phyloP scores from a whole-genome alignment of 306 rosid genomes.

The Luffa aegyptiaca region DNA sequence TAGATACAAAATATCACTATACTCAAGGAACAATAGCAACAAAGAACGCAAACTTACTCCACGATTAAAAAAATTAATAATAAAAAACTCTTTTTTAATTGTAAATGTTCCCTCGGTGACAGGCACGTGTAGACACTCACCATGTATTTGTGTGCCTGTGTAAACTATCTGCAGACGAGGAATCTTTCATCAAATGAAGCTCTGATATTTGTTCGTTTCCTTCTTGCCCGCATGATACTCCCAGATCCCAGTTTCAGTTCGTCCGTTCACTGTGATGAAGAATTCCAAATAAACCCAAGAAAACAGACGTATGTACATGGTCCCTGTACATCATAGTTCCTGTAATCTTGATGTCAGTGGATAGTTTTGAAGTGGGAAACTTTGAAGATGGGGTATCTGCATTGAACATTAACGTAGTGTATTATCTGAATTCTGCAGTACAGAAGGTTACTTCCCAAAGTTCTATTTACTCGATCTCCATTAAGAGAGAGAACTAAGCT shows the following conservation, averaged over 20 bases:
- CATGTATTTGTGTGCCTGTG: slow-evolving; percentile 3
- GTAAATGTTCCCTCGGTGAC: background rate
- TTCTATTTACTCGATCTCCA: background rate
- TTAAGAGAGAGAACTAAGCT: background rate
- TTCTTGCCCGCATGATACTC: background rate
- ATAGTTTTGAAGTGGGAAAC: background rate
- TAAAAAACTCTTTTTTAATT: background rate
- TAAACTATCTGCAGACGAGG: slow-evolving; percentile 6
- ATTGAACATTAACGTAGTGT: background rate
- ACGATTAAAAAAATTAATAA: background rate
- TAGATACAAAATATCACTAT: background rate
- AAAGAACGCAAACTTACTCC: background rate
- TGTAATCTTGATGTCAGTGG: background rate
- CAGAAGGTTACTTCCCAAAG: background rate
- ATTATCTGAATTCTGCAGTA: background rate
- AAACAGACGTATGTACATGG: background rate
- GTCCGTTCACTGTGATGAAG: background rate
- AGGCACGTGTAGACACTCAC: background rate
- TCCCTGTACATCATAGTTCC: background rate
- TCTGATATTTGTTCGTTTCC: background rate
- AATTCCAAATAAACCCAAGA: background rate
- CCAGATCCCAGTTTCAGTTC: background rate
- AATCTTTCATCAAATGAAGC: slow-evolving; percentile 3
- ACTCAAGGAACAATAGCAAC: background rate
- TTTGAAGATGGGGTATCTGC: background rate